Conservation (phyloP, 345 rosid species). For the Eutrema japonicum region DNA sequence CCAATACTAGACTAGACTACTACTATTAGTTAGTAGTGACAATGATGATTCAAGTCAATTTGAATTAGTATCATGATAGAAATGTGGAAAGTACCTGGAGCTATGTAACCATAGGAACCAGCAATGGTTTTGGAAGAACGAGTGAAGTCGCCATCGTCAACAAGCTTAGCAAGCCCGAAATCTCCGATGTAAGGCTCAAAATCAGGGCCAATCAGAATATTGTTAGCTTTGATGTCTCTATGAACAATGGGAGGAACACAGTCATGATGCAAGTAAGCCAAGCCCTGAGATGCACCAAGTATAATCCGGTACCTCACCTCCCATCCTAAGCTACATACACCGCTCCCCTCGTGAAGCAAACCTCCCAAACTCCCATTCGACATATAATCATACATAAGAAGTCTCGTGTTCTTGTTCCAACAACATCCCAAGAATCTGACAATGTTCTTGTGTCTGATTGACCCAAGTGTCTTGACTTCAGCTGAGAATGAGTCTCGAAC, state of each 20-base stretch:
- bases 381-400: conserved; percentile 90
- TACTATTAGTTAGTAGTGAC: background rate
- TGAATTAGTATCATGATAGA: background rate
- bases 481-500: conserved; percentile 87
- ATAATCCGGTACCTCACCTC: conserved; percentile 67
- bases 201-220: conserved; percentile 81
- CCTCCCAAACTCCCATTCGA: conserved; percentile 86
- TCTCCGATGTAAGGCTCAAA: conserved; percentile 91
- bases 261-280: conserved; percentile 91
- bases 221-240: conserved; percentile 92
- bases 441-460: conserved; percentile 88
- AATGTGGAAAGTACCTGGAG: conserved; percentile 67
- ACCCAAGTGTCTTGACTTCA: conserved; percentile 85
- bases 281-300: conserved; percentile 85
- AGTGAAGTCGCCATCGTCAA: conserved; percentile 70
- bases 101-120: conserved; percentile 95
- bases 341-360: conserved; percentile 70
- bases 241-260: conserved; percentile 92
- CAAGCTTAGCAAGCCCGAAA: conserved; percentile 89
- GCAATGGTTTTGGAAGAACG: conserved; percentile 89
- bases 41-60: background rate
- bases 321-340: conserved; percentile 71
- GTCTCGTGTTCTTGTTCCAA: conserved; percentile 75
- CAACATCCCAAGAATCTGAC: conserved; percentile 87
- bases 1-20: background rate